A percentile compares a stretch with the other conserved stretches of the same genome.
Evolutionary conservation across 106 monocot genomes (phyloP).

Genomic region (Acorus gramineus): DNA sequence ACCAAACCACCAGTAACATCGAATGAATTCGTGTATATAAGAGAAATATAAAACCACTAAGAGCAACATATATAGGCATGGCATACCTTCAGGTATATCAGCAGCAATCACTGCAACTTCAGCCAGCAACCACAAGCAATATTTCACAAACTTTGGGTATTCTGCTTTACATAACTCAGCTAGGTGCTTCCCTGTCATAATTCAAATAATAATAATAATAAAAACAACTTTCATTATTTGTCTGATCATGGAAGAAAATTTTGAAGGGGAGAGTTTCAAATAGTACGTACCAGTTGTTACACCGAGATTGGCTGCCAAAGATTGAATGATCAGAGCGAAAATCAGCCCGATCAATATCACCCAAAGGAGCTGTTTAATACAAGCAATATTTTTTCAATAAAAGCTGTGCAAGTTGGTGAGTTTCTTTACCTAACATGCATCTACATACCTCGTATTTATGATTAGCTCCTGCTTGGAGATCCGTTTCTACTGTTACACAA

Average conservation of each 20-base stretch:
- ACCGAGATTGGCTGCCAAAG: slow-evolving; percentile 6
- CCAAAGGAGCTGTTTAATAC: slow-evolving; percentile 11
- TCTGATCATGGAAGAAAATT: no score
- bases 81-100: slow-evolving; percentile 66
- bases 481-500: slow-evolving; percentile 11
- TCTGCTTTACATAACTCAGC: slow-evolving; percentile 65
- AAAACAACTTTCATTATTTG: neutral
- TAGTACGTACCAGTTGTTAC: slow-evolving; percentile 14
- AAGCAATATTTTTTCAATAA: neutral
- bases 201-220: neutral
- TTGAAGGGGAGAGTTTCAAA: neutral
- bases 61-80: neutral
- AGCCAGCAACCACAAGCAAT: slow-evolving; percentile 46
- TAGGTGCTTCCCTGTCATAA: slow-evolving; percentile 49
- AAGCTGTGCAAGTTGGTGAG: no score
- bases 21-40: neutral
- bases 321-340: slow-evolving; percentile 10
- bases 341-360: slow-evolving; percentile 7
- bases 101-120: slow-evolving; percentile 71
- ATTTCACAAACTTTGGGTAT: slow-evolving; percentile 39
- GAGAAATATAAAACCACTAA: neutral
- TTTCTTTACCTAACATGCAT: neutral
- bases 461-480: slow-evolving; percentile 18
- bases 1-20: neutral
- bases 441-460: slow-evolving; percentile 14